Evolutionary conservation across 2,329 filamentous ascomycete genomes (phyloP).

Genomic region (Alternaria arborescens): DNA sequence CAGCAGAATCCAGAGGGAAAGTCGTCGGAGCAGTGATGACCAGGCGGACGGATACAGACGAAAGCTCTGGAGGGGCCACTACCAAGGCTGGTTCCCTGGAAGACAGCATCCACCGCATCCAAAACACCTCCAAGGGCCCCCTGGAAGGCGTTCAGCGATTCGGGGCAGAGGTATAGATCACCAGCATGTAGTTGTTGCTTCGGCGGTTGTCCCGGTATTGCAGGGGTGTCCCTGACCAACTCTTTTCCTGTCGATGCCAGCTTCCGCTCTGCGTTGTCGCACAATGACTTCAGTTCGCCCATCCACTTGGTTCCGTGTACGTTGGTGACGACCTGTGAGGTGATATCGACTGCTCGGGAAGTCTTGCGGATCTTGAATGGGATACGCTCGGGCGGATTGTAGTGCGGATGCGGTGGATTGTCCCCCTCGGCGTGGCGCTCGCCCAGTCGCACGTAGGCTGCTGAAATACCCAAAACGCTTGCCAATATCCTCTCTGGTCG

Average conservation of each 20-base stretch:
- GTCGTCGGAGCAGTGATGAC: conserved; percentile 91
- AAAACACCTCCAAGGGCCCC: conserved; percentile 92
- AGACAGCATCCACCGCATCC: conserved; percentile 88
- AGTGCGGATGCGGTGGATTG: conserved; percentile 71
- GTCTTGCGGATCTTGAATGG: conserved; percentile 91
- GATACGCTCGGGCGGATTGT: conserved; percentile 66
- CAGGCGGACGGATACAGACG: conserved; percentile 89
- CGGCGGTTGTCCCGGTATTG: conserved; percentile 57
- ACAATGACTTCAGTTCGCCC: conserved; percentile 88
- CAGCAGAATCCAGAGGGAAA: conserved; percentile 97
- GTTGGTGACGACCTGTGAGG: conserved; percentile 81
- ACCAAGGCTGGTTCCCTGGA: conserved; percentile 60
- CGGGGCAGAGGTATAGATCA: conserved; percentile 87
- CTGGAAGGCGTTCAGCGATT: conserved; percentile 87
- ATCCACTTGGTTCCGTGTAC: conserved; percentile 95
- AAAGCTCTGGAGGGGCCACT: conserved; percentile 78
- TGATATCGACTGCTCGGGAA: conserved; percentile 72
- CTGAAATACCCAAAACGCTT: conserved; percentile 79
- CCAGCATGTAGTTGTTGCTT: conserved; percentile 80
- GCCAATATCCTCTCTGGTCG: conserved; percentile 90
- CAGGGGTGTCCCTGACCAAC: conserved; percentile 64
- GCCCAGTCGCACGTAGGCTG: conserved; percentile 90
- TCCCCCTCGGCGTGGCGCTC: conserved; percentile 77
- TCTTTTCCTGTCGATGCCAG: conserved; percentile 81
- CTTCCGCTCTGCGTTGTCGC: conserved; percentile 78